Base-by-base conservation (phyloP, 148 eudicot genomes). In the Simmondsia chinensis region DNA sequence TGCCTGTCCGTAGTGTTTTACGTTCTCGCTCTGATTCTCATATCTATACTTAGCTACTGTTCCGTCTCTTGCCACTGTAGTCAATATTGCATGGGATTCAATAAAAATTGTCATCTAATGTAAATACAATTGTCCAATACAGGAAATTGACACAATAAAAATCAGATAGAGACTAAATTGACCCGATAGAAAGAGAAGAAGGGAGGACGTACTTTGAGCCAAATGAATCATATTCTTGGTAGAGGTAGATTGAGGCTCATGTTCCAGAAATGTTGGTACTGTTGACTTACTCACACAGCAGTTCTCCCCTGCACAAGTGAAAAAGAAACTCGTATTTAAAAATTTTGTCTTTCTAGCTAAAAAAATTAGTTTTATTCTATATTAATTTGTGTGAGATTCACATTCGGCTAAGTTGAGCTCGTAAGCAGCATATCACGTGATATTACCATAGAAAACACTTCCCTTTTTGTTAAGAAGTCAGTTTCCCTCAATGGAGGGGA, bases 211-310 rank as follows among this genome's bases (percentile, higher is more conserved):
- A 83, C 94, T 75, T 48, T 83, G 94, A 20, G 86, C 72, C 39
- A 83, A 38, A 65, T 83, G 94, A 54, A 83, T 65, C 78, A 83
- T 65, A 72, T 83, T 83, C 61, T 74, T 83, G 33, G 82, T 76
- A 9, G 94, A 50, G 9, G 87, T 83, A 13, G 87, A 58, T 46
- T 79, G 79, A 46, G 87, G 74, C 54, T 72, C 79, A 43, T 62
- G 67, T 14, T 60, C 52, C 6, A 61, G 56, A 62, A 71, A 54
- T 14, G 29, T 27, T 12, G 64, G 56, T 33, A 65, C 62, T 18
- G 35, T 60, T 10, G 87, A 65, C 19, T 69, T 48, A 56, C 72
- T 76, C 48, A 83, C 54, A 41, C 94, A 83, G 48, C 94, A 79
- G 46, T 70, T 71, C 15, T 63, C 72, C 7, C 94, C 94, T 79